Percentiles rank a stretch among this genome's conserved stretches.
phyloP scores from a whole-genome alignment of 169 alveolate genomes.

The Cryptosporidium parvum region DNA sequence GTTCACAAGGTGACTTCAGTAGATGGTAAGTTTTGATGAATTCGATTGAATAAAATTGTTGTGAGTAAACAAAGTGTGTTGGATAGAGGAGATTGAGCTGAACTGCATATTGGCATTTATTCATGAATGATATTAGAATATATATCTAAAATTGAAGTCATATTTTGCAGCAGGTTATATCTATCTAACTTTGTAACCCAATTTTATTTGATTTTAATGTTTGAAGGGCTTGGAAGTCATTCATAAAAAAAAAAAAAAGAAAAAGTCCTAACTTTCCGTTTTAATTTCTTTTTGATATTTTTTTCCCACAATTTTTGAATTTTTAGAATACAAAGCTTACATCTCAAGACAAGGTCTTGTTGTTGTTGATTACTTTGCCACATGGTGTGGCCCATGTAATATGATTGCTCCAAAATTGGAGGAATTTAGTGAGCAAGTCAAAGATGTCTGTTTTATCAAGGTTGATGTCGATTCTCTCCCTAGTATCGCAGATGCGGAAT shows the following conservation, averaged over 20 bases:
- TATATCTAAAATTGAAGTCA: too few species aligned
- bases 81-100: not conserved
- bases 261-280: not conserved
- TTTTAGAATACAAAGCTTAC: conserved; percentile 32
- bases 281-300: too few species aligned
- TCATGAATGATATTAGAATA: too few species aligned
- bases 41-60: not conserved
- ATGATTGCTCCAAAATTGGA: conserved; percentile 80
- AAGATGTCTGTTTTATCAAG: conserved; percentile 72
- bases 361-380: conserved; percentile 84
- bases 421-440: conserved; percentile 73
- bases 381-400: conserved; percentile 87
- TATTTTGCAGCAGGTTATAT: too few species aligned
- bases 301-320: not conserved
- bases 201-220: too few species aligned
- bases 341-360: conserved; percentile 71
- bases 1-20: conserved; percentile 41
- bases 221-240: not conserved
- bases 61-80: not conserved
- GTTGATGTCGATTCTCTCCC: conserved; percentile 78
- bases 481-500: conserved; percentile 64
- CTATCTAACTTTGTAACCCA: not conserved
- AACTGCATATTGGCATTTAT: not conserved
- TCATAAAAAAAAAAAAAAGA: too few species aligned
- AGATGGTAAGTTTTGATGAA: conserved; percentile 11